These are phyloP conservation scores for Quercus engelmannii DNA, from an alignment of 306 rosid species.

Conservation along the genomic window DNA sequence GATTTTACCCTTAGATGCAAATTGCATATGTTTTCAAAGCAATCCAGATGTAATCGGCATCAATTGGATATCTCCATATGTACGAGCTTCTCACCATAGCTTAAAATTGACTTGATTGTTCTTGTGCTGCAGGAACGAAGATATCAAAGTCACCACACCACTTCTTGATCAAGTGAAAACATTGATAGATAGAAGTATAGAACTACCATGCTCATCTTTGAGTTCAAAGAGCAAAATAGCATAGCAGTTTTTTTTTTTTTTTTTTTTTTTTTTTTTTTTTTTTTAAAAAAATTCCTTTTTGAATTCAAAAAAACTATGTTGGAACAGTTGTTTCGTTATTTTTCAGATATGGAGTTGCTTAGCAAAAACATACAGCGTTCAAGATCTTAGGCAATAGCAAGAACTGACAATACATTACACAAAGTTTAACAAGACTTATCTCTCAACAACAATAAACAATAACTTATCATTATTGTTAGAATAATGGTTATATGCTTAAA, in stretches of 20 bases:
- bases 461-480: not conserved
- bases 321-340: not conserved
- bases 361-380: not conserved
- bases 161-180: not conserved
- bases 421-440: not conserved
- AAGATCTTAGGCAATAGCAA: not conserved
- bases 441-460: not conserved
- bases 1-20: slow-evolving; percentile 73
- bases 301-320: not conserved
- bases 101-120: slow-evolving; percentile 46
- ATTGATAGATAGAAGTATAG: not conserved
- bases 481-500: no score
- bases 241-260: not conserved
- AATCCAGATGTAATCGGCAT: slow-evolving; percentile 88
- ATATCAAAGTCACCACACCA: slow-evolving; percentile 12
- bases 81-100: not conserved
- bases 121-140: slow-evolving; percentile 64
- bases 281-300: not conserved
- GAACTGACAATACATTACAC: not conserved
- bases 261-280: not conserved
- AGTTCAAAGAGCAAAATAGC: not conserved
- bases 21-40: slow-evolving; percentile 85
- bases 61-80: slow-evolving; percentile 82
- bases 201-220: not conserved
- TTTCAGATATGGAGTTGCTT: not conserved